These are phyloP conservation scores for Cordyceps militaris DNA, from an alignment of 2,329 filamentous ascomycete genomes.

Conservation along the genomic window DNA sequence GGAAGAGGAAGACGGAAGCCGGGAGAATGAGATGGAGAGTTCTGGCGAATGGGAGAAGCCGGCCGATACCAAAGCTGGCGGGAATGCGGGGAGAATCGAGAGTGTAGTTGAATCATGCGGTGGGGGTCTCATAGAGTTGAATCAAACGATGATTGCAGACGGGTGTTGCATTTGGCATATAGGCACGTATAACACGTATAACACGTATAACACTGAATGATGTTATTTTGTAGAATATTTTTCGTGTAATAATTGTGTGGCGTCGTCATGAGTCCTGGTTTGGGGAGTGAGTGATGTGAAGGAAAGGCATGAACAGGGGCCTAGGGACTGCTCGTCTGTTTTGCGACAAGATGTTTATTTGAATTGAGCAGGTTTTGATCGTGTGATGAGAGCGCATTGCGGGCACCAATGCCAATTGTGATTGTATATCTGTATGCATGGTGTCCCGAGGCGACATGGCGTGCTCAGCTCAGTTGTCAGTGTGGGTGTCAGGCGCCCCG, in stretches of 20 bases:
- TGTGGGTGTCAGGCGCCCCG: background rate
- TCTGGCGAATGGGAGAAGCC: background rate
- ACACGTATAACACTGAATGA: too few relatives aligned
- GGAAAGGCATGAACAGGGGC: too few relatives aligned
- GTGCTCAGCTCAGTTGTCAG: background rate
- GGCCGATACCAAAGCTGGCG: background rate
- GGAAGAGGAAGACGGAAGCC: background rate
- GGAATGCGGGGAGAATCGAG: background rate
- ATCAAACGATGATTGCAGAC: background rate
- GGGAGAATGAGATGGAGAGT: background rate
- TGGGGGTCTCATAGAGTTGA: background rate
- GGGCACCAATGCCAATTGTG: too few relatives aligned
- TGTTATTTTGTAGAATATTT: too few relatives aligned
- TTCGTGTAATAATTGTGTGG: background rate
- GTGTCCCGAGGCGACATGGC: background rate
- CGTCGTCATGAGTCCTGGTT: background rate
- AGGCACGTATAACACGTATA: too few relatives aligned
- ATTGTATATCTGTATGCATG: background rate
- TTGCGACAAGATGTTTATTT: background rate
- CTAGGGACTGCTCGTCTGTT: background rate
- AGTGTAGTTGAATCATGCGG: background rate
- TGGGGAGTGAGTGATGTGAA: too few relatives aligned
- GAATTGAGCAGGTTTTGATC: too few relatives aligned
- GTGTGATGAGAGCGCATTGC: too few relatives aligned
- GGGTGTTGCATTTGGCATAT: background rate